Conservation (phyloP, 2,329 filamentous ascomycete genomes). For the Akanthomyces lecanii region DNA sequence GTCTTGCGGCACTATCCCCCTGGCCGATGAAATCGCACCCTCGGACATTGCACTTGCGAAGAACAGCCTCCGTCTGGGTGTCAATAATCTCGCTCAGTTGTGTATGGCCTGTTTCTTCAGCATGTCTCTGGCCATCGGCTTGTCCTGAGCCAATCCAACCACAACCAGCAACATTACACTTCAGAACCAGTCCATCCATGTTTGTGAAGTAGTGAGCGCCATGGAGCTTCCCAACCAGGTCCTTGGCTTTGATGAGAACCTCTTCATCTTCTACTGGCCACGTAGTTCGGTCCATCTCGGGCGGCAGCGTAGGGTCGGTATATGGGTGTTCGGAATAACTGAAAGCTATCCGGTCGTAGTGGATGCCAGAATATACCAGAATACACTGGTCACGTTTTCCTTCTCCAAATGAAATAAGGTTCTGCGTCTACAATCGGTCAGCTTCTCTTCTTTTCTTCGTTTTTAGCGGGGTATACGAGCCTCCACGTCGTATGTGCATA, state of each 20-base stretch:
- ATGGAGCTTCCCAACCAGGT: conserved; percentile 60
- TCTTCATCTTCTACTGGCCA: conserved; percentile 56
- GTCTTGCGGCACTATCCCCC: conserved; percentile 55
- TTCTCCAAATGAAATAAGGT: conserved; percentile 66
- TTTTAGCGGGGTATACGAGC: conserved; percentile 26
- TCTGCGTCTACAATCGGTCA: conserved; percentile 27
- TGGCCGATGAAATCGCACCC: conserved; percentile 62
- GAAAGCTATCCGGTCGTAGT: conserved; percentile 87
- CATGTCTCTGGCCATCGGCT: conserved; percentile 58
- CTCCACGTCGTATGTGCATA: conserved; percentile 77
- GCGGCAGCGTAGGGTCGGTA: conserved; percentile 53
- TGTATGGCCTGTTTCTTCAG: conserved; percentile 54
- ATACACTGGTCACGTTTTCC: conserved; percentile 65
- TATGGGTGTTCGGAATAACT: conserved; percentile 57
- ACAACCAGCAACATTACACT: conserved; percentile 65
- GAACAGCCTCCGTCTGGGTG: conserved; percentile 75
- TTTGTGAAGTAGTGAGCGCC: conserved; percentile 84
- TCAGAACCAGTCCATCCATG: conserved; percentile 72
- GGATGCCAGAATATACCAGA: conserved; percentile 85
- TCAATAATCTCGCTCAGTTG: conserved; percentile 66
- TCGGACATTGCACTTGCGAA: conserved; percentile 67
- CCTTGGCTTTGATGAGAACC: conserved; percentile 64
- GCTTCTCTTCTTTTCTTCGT: conserved; percentile 5
- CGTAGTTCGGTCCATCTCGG: conserved; percentile 67
- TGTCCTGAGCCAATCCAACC: conserved; percentile 65